Evolutionary conservation across 805 yeast genomes (phyloP).

Genomic region (Jamesozyma rosinii): DNA sequence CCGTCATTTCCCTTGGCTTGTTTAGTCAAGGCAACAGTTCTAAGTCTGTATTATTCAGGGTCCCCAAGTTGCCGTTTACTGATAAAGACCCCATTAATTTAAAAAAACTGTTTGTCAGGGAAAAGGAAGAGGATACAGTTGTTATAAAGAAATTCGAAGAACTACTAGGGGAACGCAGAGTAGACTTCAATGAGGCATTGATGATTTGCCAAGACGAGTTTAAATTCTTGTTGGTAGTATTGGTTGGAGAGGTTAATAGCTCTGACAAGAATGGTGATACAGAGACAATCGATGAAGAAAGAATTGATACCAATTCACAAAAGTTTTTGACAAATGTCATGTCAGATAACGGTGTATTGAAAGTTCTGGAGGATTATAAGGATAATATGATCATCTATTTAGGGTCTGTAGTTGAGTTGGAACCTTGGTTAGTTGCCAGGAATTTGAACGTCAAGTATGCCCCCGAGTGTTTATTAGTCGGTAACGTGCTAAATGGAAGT

Average conservation of each 20-base stretch:
- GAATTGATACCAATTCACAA: slow-evolving; percentile 27
- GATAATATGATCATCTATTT: slow-evolving; percentile 51
- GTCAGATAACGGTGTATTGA: slow-evolving; percentile 37
- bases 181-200: slow-evolving; percentile 37
- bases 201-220: slow-evolving; percentile 32
- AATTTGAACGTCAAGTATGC: slow-evolving; percentile 42
- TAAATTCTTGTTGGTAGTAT: slow-evolving; percentile 46
- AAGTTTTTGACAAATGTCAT: slow-evolving; percentile 38
- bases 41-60: slow-evolving; percentile 8
- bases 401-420: slow-evolving; percentile 54
- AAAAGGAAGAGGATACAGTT: background rate
- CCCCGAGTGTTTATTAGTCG: slow-evolving; percentile 48
- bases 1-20: background rate
- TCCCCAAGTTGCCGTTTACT: slow-evolving; percentile 16
- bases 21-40: background rate
- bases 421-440: slow-evolving; percentile 57
- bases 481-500: slow-evolving; percentile 45
- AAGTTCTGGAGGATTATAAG: slow-evolving; percentile 27
- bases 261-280: background rate
- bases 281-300: background rate
- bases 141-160: slow-evolving; percentile 6
- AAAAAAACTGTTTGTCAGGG: slow-evolving; percentile 7
- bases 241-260: slow-evolving; percentile 35
- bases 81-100: slow-evolving; percentile 10
- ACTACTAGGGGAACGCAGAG: slow-evolving; percentile 6